These are phyloP conservation scores for Aspergillus neoniger DNA, from an alignment of 2,329 filamentous ascomycete genomes.

Conservation along the genomic window DNA sequence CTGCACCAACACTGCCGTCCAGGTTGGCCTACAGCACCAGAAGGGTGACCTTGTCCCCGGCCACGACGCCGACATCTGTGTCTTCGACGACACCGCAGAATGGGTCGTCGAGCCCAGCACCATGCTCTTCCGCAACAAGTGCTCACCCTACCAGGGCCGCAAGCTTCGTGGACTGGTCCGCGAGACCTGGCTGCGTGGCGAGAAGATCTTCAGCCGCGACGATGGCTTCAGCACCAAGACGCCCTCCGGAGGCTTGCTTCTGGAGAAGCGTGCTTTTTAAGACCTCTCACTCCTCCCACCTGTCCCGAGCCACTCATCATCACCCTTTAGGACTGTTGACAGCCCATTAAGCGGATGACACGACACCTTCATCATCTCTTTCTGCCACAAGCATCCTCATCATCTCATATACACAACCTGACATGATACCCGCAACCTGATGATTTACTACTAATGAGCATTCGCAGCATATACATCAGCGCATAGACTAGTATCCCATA, in stretches of 20 bases:
- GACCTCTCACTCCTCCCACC: conserved; percentile 13
- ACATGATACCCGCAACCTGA: conserved; percentile 1
- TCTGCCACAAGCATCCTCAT: neutral
- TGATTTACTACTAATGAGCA: conserved; percentile 1
- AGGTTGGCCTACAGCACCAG: conserved; percentile 77
- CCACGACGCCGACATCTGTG: conserved; percentile 85
- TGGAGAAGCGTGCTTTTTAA: conserved; percentile 40
- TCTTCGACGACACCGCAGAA: conserved; percentile 81
- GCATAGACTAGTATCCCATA: neutral
- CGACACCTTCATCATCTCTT: neutral
- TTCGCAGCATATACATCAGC: conserved; percentile 2
- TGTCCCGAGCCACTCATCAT: neutral
- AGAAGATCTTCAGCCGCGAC: conserved; percentile 71
- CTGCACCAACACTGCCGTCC: conserved; percentile 79
- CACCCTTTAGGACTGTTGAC: neutral
- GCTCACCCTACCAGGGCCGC: conserved; percentile 85
- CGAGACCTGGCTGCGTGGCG: conserved; percentile 83
- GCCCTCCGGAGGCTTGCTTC: conserved; percentile 41
- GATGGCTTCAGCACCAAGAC: conserved; percentile 42
- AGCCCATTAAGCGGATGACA: neutral
- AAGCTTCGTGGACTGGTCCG: conserved; percentile 73
- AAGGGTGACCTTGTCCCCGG: conserved; percentile 83
- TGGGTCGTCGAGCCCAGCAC: conserved; percentile 74
- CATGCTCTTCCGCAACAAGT: conserved; percentile 94
- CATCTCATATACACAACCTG: neutral